Percentiles rank a stretch among this genome's conserved stretches.
Conservation (phyloP, 768 basidiomycete genomes). For the Suillus hirtellus region DNA sequence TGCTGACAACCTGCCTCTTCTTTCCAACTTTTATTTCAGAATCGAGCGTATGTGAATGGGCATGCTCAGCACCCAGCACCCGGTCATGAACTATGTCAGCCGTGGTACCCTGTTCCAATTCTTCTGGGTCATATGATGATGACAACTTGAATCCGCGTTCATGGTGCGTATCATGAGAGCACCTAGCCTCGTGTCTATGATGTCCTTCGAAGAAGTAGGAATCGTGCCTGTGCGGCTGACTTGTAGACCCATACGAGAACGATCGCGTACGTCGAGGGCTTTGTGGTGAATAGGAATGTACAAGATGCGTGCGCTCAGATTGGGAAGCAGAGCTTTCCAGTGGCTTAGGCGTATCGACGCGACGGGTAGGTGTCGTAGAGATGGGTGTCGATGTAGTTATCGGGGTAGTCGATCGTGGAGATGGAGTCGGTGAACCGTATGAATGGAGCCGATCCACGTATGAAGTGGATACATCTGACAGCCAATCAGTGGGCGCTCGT, state of each 20-base stretch:
- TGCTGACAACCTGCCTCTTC: conserved; percentile 69
- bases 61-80: conserved; percentile 1
- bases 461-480: conserved; percentile 67
- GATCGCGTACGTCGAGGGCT: conserved; percentile 1
- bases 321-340: neutral
- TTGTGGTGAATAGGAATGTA: conserved; percentile 11
- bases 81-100: conserved; percentile 3
- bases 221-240: conserved; percentile 7
- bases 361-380: conserved; percentile 2
- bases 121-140: conserved; percentile 24
- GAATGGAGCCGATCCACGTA: conserved; percentile 74
- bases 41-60: conserved; percentile 16
- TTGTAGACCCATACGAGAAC: conserved; percentile 24
- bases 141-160: conserved; percentile 24
- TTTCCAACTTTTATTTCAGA: conserved; percentile 41
- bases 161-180: conserved; percentile 30
- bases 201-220: conserved; percentile 34
- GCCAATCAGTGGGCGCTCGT: neutral
- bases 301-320: conserved; percentile 23
- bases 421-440: conserved; percentile 52
- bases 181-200: conserved; percentile 34
- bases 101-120: conserved; percentile 1
- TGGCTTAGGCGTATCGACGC: conserved; percentile 6
- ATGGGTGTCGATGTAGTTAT: conserved; percentile 20
- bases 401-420: conserved; percentile 35